These are phyloP conservation scores for Papiliotrema laurentii DNA, from an alignment of 1,284 basidiomycete genomes.

Conservation along the genomic window DNA sequence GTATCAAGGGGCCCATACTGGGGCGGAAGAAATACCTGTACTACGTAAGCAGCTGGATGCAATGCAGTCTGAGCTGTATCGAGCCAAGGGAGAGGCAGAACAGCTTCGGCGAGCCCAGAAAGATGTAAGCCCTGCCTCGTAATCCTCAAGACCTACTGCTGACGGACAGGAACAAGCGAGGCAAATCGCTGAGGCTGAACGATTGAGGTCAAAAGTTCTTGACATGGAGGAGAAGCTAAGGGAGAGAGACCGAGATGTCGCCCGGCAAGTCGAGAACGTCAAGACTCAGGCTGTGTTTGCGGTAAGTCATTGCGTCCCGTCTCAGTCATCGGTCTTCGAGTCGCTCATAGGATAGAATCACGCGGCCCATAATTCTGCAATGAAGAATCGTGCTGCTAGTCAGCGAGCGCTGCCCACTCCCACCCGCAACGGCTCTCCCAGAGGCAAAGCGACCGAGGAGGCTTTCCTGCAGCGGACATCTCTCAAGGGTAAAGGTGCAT, in stretches of 20 bases:
- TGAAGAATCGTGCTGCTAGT: slow-evolving; percentile 12
- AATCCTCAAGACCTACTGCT: neutral
- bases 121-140: slow-evolving; percentile 15
- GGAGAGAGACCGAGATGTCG: slow-evolving; percentile 26
- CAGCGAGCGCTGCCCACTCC: slow-evolving; percentile 12
- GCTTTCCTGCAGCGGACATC: slow-evolving; percentile 10
- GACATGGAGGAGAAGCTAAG: slow-evolving; percentile 30
- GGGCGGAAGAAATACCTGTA: too few species aligned
- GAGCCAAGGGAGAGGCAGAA: slow-evolving; percentile 32
- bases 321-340: neutral
- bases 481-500: slow-evolving; percentile 29
- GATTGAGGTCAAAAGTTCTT: slow-evolving; percentile 18
- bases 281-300: slow-evolving; percentile 41
- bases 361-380: slow-evolving; percentile 18
- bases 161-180: neutral
- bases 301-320: slow-evolving; percentile 16
- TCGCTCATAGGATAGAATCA: slow-evolving; percentile 18
- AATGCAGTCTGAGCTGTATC: slow-evolving; percentile 28
- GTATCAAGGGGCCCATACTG: too few species aligned
- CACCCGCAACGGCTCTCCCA: slow-evolving; percentile 19
- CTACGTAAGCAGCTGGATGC: slow-evolving; percentile 16
- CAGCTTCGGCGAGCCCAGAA: slow-evolving; percentile 28
- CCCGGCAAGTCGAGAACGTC: slow-evolving; percentile 32
- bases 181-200: slow-evolving; percentile 4
- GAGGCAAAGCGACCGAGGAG: slow-evolving; percentile 7